Conservation (phyloP, 495 filamentous ascomycete species). For the Aspergillus ostianus region DNA sequence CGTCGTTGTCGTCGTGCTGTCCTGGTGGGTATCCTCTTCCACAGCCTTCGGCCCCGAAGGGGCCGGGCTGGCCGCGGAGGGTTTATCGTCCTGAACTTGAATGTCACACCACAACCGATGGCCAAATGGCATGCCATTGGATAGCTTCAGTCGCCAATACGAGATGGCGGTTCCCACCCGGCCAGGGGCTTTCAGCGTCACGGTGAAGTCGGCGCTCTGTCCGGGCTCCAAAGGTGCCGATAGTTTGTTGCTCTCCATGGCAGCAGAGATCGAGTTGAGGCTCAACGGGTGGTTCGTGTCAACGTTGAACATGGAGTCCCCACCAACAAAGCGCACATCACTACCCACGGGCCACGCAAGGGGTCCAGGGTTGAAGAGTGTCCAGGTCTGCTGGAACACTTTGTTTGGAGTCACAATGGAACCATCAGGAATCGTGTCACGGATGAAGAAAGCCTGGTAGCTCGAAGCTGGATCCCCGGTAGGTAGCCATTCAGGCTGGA, state of each 20-base stretch:
- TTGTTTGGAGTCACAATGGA: slow-evolving; percentile 63
- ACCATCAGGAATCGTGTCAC: slow-evolving; percentile 77
- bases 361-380: slow-evolving; percentile 79
- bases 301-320: slow-evolving; percentile 91
- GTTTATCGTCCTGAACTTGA: slow-evolving; percentile 51
- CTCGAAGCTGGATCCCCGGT: slow-evolving; percentile 11
- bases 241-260: slow-evolving; percentile 78
- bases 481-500: slow-evolving; percentile 15
- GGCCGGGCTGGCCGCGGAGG: slow-evolving; percentile 1
- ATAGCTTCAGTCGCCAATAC: slow-evolving; percentile 91
- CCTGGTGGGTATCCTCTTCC: neutral
- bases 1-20: neutral
- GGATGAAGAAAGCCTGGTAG: slow-evolving; percentile 73
- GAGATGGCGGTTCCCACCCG: slow-evolving; percentile 77
- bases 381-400: slow-evolving; percentile 89
- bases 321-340: slow-evolving; percentile 86
- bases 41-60: neutral
- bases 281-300: slow-evolving; percentile 74
- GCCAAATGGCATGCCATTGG: slow-evolving; percentile 80
- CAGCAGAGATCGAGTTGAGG: slow-evolving; percentile 64
- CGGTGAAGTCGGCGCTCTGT: slow-evolving; percentile 74
- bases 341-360: slow-evolving; percentile 82
- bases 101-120: slow-evolving; percentile 95
- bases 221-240: slow-evolving; percentile 66
- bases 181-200: slow-evolving; percentile 75